A percentile compares a stretch with the other conserved stretches of the same genome.
Conservation (phyloP, 345 rosid genomes). For the Syzygium aromaticum region DNA sequence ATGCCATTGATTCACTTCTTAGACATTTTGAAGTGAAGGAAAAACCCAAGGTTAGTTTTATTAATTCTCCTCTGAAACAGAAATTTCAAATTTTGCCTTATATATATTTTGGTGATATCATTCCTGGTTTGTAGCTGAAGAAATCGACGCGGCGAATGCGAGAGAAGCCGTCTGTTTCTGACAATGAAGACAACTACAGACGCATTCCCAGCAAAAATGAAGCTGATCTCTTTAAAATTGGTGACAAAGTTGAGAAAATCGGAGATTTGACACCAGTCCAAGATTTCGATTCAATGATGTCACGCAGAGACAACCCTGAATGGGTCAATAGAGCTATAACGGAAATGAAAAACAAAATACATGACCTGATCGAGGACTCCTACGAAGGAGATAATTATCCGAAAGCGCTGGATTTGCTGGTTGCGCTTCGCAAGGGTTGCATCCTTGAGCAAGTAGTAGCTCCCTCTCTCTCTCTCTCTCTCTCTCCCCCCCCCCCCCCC, state of each 20-base stretch:
- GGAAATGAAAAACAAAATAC: slow-evolving; percentile 50
- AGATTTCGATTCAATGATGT: slow-evolving; percentile 82
- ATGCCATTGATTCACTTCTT: slow-evolving; percentile 32
- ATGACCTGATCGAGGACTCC: slow-evolving; percentile 34
- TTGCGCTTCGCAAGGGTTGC: slow-evolving; percentile 78
- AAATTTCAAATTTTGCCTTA: not conserved
- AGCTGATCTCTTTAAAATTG: slow-evolving; percentile 12
- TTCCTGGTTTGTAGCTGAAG: slow-evolving; percentile 44
- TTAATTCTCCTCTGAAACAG: not conserved
- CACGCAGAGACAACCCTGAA: slow-evolving; percentile 63
- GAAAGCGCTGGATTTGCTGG: slow-evolving; percentile 50
- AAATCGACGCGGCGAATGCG: slow-evolving; percentile 35
- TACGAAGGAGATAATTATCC: slow-evolving; percentile 27
- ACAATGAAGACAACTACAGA: slow-evolving; percentile 27
- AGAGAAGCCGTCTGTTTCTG: slow-evolving; percentile 64
- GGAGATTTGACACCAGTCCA: slow-evolving; percentile 58
- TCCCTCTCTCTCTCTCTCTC: not conserved
- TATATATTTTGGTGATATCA: not conserved
- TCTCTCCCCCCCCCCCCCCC: not conserved
- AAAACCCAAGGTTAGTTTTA: slow-evolving; percentile 57
- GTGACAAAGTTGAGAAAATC: slow-evolving; percentile 21
- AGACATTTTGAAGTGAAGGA: slow-evolving; percentile 62
- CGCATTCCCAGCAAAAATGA: slow-evolving; percentile 14
- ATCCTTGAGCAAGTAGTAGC: slow-evolving; percentile 66
- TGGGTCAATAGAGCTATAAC: slow-evolving; percentile 58